Evolutionary conservation across 73 alveolate species (phyloP).

Genomic region (Paramecium biaurelia): DNA sequence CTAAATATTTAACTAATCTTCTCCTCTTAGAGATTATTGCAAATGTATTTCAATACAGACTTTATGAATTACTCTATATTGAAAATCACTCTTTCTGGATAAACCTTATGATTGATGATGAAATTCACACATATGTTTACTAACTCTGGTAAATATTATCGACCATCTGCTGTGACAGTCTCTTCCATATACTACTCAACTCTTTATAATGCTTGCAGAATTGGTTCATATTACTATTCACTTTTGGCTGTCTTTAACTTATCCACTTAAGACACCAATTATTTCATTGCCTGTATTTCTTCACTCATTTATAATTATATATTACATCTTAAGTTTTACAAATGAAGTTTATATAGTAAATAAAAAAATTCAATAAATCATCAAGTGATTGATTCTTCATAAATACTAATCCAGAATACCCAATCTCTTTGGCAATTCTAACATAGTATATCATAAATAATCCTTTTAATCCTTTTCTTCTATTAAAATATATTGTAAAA

Average conservation of each 20-base stretch:
- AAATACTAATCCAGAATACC: background rate
- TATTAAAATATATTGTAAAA: too few relatives aligned
- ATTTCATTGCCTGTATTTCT: background rate
- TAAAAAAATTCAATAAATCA: background rate
- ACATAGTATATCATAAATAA: background rate
- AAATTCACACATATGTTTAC: background rate
- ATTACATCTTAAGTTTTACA: background rate
- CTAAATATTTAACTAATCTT: slow-evolving; percentile 26
- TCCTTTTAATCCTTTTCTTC: background rate
- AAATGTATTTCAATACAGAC: background rate
- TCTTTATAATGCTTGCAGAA: background rate
- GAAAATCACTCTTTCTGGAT: background rate
- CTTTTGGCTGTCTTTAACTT: slow-evolving; percentile 31
- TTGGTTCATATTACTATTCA: background rate
- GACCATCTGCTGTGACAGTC: background rate
- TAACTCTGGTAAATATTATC: background rate
- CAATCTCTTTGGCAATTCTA: background rate
- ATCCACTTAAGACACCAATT: background rate
- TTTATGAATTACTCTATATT: background rate
- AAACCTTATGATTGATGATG: slow-evolving; percentile 9
- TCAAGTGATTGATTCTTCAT: background rate
- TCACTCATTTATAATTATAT: background rate
- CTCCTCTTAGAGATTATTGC: background rate
- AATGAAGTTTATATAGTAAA: background rate
- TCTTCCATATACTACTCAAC: background rate